phyloP scores from a whole-genome alignment of 345 rosid species.

The Euphorbia tirucalli region DNA sequence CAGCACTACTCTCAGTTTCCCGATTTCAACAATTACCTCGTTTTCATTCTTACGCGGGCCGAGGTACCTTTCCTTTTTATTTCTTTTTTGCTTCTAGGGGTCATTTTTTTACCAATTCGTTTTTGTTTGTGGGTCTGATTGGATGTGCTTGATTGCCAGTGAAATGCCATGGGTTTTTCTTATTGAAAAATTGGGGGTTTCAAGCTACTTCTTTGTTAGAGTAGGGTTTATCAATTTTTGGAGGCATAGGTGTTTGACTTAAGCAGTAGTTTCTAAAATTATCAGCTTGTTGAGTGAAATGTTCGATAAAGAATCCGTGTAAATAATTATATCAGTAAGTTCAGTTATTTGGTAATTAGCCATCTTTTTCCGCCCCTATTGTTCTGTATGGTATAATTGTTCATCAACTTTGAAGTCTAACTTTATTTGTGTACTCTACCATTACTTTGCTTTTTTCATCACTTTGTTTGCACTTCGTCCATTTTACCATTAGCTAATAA shows the following conservation, averaged over 20 bases:
- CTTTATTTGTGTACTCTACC: background rate
- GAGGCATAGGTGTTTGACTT: background rate
- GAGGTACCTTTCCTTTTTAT: conserved; percentile 43
- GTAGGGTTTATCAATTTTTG: conserved; percentile 6
- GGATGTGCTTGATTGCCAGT: conserved; percentile 1
- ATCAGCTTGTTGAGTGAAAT: background rate
- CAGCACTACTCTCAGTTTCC: conserved; percentile 87
- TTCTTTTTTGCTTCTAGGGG: conserved; percentile 3
- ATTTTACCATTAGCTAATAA: too few species aligned
- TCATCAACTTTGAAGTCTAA: background rate
- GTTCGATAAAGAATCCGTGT: background rate
- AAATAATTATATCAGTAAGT: background rate
- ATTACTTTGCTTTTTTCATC: too few species aligned
- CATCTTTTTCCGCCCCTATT: background rate
- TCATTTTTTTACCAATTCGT: background rate
- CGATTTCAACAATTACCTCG: conserved; percentile 96
- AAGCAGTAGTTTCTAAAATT: background rate
- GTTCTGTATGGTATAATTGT: background rate
- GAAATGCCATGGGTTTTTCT: background rate
- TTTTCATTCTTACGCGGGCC: conserved; percentile 81
- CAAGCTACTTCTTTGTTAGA: background rate
- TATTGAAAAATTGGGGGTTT: background rate
- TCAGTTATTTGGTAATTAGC: background rate
- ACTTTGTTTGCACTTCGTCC: too few species aligned
- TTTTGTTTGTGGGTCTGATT: conserved; percentile 10